Evolutionary conservation across 139 green algal species (phyloP).

Genomic region (Pedinophyceae sp.): DNA sequence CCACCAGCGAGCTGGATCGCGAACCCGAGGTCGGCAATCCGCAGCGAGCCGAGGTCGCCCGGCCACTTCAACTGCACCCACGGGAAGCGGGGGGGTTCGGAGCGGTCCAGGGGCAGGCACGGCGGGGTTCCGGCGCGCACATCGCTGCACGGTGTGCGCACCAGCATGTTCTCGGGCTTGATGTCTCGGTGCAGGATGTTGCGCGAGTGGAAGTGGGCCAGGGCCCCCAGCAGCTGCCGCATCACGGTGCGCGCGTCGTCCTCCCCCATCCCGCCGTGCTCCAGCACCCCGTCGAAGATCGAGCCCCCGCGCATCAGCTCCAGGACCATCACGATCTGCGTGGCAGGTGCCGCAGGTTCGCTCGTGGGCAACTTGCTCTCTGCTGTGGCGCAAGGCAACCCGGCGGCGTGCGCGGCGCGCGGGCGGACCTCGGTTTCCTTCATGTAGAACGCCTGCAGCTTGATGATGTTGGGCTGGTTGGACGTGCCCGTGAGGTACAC

Average conservation of each 20-base stretch:
- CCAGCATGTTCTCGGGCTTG: no score
- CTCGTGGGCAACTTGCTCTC: no score
- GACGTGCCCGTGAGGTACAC: not conserved
- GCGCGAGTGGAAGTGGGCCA: no score
- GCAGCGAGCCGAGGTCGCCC: not conserved
- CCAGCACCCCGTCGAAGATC: not conserved
- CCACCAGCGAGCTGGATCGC: not conserved
- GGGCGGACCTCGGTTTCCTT: no score
- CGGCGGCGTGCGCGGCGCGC: no score
- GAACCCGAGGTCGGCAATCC: constrained; percentile 2
- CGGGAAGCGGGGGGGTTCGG: no score
- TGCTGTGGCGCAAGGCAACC: no score
- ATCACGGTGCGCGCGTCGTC: not conserved
- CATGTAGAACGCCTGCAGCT: not conserved
- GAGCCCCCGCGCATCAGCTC: not conserved
- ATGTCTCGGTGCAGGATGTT: no score
- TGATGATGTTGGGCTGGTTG: not conserved
- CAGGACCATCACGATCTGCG: not conserved
- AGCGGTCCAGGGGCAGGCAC: not conserved
- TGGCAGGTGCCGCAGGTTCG: no score
- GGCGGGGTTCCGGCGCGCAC: no score
- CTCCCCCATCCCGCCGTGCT: not conserved
- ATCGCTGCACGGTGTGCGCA: no score
- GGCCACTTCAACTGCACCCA: not conserved
- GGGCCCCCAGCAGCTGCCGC: no score